These are phyloP conservation scores for Boletus vermiculosoides DNA, from an alignment of 768 basidiomycete genomes.

Conservation along the genomic window DNA sequence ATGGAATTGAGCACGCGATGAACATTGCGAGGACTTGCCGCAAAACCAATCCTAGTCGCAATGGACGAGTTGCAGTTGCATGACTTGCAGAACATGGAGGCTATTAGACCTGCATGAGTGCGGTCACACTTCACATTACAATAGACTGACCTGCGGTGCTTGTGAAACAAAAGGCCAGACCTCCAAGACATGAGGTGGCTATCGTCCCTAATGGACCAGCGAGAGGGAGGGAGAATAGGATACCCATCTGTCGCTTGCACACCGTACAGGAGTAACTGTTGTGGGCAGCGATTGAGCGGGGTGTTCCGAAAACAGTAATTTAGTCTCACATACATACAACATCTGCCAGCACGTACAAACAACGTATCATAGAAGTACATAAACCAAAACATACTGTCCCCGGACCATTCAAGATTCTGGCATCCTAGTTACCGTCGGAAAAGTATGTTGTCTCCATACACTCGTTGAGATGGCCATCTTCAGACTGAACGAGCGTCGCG, in stretches of 20 bases:
- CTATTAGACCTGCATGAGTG: conserved; percentile 36
- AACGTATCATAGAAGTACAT: neutral
- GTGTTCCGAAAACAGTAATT: conserved; percentile 1
- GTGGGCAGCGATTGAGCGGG: neutral
- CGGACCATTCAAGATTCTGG: neutral
- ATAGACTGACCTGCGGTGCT: conserved; percentile 71
- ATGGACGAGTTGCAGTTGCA: conserved; percentile 99
- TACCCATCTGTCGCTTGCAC: conserved; percentile 52
- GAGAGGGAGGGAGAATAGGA: conserved; percentile 70
- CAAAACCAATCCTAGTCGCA: conserved; percentile 94
- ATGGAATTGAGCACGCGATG: neutral
- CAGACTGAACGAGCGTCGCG: conserved; percentile 14
- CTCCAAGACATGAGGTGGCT: conserved; percentile 80
- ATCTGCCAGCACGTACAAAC: neutral
- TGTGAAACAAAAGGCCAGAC: conserved; percentile 82
- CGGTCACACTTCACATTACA: conserved; percentile 1
- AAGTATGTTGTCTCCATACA: neutral
- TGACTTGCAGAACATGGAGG: conserved; percentile 96
- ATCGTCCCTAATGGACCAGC: conserved; percentile 67
- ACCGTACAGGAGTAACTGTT: neutral
- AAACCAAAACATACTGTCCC: neutral
- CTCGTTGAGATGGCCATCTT: conserved; percentile 1
- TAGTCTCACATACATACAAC: neutral
- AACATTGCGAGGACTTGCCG: conserved; percentile 48
- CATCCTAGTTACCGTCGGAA: neutral